Conservation (phyloP, 306 rosid species). For the Cucurbita pepo region DNA sequence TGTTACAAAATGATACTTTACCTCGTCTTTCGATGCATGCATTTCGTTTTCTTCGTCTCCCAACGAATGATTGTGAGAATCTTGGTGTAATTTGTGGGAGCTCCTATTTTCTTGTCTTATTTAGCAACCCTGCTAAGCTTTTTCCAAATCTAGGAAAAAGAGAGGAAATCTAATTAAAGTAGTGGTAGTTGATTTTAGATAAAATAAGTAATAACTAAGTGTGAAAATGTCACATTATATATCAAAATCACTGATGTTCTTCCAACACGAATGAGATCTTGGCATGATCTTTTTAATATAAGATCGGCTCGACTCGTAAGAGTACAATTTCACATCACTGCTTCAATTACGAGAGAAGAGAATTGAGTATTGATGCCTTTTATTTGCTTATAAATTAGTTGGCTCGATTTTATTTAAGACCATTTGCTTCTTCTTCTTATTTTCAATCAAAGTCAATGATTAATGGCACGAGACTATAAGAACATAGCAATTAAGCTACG, state of each 20-base stretch:
- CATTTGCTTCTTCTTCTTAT: neutral
- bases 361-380: neutral
- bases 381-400: neutral
- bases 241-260: neutral
- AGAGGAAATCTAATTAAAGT: neutral
- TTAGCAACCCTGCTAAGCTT: neutral
- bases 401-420: neutral
- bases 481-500: neutral
- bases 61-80: neutral
- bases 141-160: neutral
- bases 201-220: neutral
- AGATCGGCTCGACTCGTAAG: neutral
- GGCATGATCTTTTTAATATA: neutral
- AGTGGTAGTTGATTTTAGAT: neutral
- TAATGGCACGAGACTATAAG: neutral
- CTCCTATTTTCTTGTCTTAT: neutral
- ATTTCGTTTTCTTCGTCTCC: neutral
- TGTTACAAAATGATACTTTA: neutral
- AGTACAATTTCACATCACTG: neutral
- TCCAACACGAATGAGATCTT: neutral
- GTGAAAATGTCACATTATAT: neutral
- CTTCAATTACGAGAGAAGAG: neutral
- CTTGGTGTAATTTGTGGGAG: neutral
- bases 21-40: neutral
- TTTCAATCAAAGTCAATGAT: neutral